These are phyloP conservation scores for Cairneyella variabilis DNA, from an alignment of 495 filamentous ascomycete species.

Conservation along the genomic window DNA sequence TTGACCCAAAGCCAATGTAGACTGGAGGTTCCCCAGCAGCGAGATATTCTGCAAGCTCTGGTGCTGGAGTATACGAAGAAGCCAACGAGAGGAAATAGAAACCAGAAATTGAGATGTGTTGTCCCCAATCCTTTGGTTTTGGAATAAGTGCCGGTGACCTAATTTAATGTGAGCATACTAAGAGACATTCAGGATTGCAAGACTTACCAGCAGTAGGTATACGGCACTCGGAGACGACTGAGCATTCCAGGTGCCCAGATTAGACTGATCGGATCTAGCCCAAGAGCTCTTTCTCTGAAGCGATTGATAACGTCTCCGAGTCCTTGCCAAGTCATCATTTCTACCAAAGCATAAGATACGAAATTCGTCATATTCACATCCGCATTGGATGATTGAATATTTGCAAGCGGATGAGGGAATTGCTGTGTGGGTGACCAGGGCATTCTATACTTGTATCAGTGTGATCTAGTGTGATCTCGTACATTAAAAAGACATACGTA, in stretches of 20 bases:
- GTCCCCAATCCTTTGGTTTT: constrained; percentile 72
- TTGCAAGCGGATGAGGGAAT: constrained; percentile 54
- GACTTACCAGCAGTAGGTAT: constrained; percentile 70
- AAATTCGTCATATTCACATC: constrained; percentile 62
- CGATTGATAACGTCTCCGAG: constrained; percentile 73
- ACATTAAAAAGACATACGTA: too few relatives aligned
- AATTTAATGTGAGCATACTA: constrained; percentile 1
- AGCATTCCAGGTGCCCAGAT: constrained; percentile 64
- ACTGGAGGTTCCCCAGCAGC: constrained; percentile 63
- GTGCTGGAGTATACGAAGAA: constrained; percentile 58
- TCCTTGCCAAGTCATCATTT: constrained; percentile 80
- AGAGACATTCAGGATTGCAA: neutral
- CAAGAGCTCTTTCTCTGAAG: constrained; percentile 61
- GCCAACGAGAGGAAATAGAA: constrained; percentile 70
- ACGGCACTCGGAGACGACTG: constrained; percentile 63
- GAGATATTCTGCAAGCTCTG: constrained; percentile 61
- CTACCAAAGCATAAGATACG: constrained; percentile 69
- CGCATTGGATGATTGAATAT: constrained; percentile 47
- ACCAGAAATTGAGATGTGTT: constrained; percentile 66
- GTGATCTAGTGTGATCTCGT: too few relatives aligned
- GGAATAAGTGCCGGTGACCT: constrained; percentile 74
- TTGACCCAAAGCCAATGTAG: constrained; percentile 81
- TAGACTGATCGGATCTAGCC: constrained; percentile 61
- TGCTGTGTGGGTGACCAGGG: constrained; percentile 51
- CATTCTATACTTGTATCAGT: constrained; percentile 41